phyloP scores from a whole-genome alignment of 164 flowering plant genomes.

The Akebia trifoliata region DNA sequence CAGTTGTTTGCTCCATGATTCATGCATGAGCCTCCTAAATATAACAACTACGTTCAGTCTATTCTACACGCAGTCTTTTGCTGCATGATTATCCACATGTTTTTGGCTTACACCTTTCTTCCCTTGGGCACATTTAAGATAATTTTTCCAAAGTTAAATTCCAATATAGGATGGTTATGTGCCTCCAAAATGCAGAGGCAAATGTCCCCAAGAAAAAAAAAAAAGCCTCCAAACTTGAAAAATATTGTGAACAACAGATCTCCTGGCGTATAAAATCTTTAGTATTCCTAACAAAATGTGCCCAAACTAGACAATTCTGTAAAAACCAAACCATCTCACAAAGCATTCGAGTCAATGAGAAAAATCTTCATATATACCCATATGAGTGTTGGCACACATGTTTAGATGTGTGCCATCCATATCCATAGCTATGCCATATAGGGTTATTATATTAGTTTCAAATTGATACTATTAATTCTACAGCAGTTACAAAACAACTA shows the following conservation, averaged over 20 bases:
- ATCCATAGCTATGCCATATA: too few relatives aligned
- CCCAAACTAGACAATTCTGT: conserved; percentile 2
- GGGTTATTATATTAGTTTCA: too few relatives aligned
- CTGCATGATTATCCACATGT: background rate
- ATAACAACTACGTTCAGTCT: background rate
- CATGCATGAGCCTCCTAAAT: background rate
- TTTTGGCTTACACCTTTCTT: background rate
- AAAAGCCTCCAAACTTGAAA: background rate
- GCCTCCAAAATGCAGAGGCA: background rate
- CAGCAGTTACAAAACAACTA: too few relatives aligned
- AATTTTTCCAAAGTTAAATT: background rate
- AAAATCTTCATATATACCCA: too few relatives aligned
- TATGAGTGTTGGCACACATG: background rate
- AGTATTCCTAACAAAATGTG: background rate
- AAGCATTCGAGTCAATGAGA: background rate
- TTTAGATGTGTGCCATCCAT: background rate
- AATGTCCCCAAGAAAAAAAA: background rate
- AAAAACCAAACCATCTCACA: background rate
- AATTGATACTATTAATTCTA: too few relatives aligned
- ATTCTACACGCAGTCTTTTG: background rate
- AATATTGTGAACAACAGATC: too few relatives aligned
- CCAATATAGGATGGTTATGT: background rate
- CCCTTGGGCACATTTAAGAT: background rate
- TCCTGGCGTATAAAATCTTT: background rate
- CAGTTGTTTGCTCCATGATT: background rate